phyloP scores from a whole-genome alignment of 768 basidiomycete genomes.

The Chalciporus piperatus region DNA sequence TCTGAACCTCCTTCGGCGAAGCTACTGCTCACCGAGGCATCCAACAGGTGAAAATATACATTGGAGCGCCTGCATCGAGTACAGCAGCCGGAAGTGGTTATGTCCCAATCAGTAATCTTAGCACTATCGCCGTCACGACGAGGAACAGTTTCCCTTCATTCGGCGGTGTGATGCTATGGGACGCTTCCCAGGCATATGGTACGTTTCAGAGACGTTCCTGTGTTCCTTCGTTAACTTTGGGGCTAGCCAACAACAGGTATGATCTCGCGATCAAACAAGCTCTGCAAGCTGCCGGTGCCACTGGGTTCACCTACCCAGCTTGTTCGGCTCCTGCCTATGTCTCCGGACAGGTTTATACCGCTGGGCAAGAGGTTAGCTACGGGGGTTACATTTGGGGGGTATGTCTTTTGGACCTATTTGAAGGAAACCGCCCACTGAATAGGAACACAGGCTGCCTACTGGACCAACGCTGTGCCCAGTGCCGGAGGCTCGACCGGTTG shows the following conservation, averaged over 20 bases:
- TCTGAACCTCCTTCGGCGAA: not conserved
- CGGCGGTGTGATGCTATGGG: constrained; percentile 46
- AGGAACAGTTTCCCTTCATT: constrained; percentile 41
- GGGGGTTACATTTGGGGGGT: constrained; percentile 68
- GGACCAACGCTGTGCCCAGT: constrained; percentile 45
- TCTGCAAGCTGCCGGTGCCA: constrained; percentile 59
- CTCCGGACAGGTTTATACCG: constrained; percentile 48
- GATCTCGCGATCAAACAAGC: constrained; percentile 61
- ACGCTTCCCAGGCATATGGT: constrained; percentile 41
- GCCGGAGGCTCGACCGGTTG: constrained; percentile 55
- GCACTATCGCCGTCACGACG: constrained; percentile 32
- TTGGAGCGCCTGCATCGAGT: constrained; percentile 42
- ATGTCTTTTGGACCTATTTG: not conserved
- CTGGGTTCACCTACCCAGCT: constrained; percentile 62
- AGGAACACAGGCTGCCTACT: constrained; percentile 55
- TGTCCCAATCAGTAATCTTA: constrained; percentile 30
- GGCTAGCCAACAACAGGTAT: constrained; percentile 53
- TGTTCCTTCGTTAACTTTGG: constrained; percentile 7
- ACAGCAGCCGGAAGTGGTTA: constrained; percentile 43
- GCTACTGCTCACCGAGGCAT: constrained; percentile 1
- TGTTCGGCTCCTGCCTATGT: constrained; percentile 56
- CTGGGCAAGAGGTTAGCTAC: constrained; percentile 51
- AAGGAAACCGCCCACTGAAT: not conserved
- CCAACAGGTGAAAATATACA: constrained; percentile 38
- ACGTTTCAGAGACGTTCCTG: not conserved